phyloP scores from a whole-genome alignment of 331 rosid genomes.

The Telfairia occidentalis region DNA sequence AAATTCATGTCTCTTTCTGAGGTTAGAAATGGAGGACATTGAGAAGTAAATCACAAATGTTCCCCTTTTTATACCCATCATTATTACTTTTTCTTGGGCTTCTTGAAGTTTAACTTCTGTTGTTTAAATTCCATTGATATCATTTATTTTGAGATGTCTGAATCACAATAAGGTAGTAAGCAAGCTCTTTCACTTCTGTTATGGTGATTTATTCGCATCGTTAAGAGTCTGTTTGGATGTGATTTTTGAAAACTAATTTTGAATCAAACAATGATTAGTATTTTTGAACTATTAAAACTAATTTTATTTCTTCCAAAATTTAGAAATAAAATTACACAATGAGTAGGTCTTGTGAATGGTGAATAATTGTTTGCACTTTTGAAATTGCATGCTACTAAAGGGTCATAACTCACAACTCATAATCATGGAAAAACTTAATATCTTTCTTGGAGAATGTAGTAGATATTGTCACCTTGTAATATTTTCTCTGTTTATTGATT shows the following conservation, averaged over 20 bases:
- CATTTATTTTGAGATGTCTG: not conserved
- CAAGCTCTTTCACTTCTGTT: not conserved
- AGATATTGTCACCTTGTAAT: not conserved
- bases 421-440: not conserved
- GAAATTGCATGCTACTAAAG: not conserved
- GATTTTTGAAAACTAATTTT: not conserved
- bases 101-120: not conserved
- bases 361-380: not conserved
- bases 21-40: not conserved
- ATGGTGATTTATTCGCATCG: not conserved
- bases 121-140: not conserved
- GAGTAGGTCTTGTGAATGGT: not conserved
- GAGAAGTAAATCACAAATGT: conserved; percentile 4
- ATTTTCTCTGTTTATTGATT: not conserved
- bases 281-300: not conserved
- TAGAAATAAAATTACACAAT: not conserved
- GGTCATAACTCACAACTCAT: too few relatives aligned
- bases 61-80: not conserved
- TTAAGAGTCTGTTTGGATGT: not conserved
- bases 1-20: not conserved
- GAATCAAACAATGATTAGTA: too few relatives aligned
- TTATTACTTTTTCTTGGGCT: not conserved
- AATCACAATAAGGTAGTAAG: not conserved
- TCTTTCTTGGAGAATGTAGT: not conserved
- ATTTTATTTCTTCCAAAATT: not conserved